Evolutionary conservation across 2,329 filamentous ascomycete species (phyloP).

Genomic region (Teratosphaeria viscida): DNA sequence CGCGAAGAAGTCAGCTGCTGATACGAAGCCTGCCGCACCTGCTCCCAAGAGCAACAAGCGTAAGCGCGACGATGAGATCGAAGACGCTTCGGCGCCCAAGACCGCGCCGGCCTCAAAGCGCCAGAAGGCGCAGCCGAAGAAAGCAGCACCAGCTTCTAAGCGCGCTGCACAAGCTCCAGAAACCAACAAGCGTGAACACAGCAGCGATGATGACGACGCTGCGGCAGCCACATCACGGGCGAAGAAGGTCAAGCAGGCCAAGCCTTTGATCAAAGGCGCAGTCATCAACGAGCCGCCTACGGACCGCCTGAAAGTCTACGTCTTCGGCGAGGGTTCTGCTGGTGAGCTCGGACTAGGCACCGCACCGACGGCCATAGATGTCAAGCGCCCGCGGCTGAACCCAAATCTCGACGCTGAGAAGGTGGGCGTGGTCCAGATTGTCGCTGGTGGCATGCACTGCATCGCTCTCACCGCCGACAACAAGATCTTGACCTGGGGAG

Average conservation of each 20-base stretch:
- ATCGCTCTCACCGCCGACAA: constrained; percentile 68
- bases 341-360: constrained; percentile 71
- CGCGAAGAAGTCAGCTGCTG: neutral
- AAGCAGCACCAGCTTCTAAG: constrained; percentile 1
- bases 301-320: constrained; percentile 58
- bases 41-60: constrained; percentile 7
- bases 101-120: neutral
- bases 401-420: constrained; percentile 44
- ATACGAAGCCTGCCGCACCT: neutral
- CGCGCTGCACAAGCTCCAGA: constrained; percentile 1
- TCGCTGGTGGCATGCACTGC: constrained; percentile 73
- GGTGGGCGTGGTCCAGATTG: constrained; percentile 61
- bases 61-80: constrained; percentile 8
- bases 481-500: constrained; percentile 75
- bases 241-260: constrained; percentile 17
- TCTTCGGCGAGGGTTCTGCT: constrained; percentile 69
- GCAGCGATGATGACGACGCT: constrained; percentile 9
- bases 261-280: constrained; percentile 13
- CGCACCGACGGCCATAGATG: constrained; percentile 55
- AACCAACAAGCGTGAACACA: neutral
- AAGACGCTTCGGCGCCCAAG: neutral
- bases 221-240: constrained; percentile 1
- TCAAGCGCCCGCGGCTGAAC: constrained; percentile 65
- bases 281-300: constrained; percentile 56
- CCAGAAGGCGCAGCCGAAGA: constrained; percentile 1